Evolutionary conservation across 2,329 filamentous ascomycete species (phyloP), one percentile per base, ranked within the genome.

Genomic region (Penicillium sp.): DNA sequence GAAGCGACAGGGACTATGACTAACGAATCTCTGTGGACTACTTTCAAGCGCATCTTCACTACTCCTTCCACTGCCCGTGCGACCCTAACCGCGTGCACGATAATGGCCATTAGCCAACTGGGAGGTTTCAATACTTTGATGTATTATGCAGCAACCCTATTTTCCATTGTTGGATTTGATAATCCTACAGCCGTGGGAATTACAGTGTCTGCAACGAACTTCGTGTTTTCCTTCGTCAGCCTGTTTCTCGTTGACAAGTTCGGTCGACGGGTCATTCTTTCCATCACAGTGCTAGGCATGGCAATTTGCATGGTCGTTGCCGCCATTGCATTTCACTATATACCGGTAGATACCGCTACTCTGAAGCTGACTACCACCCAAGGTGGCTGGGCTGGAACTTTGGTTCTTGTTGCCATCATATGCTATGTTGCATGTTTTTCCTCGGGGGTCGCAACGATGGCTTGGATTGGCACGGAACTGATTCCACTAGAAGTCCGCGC

Each of bases 171-270:
- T 24, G 79, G 79, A 1, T 82, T 83, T 63, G 65, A 70, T 16
- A 79, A 82, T 48, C 76, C 80, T 0, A 73, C 77, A 0, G 78
- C 77, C 1, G 79, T 83, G 21, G 79, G 51, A 52, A 82, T 80
- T 18, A 62, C 80, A 18, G 63, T 67, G 4, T 62, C 59, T 2
- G 64, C 54, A 4, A 67, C 64, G 1, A 67, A 66, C 56, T 82
- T 80, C 57, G 59, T 82, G 51, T 79, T 82, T 54, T 79, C 77
- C 0, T 70, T 74, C 50, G 68, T 80, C 43, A 80, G 80, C 44
- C 65, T 81, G 1, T 63, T 75, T 45, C 61, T 79, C 22, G 74
- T 80, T 18, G 79, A 81, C 54, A 68, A 67, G 10, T 71, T 74
- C 22, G 78, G 79, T 0, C 72, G 78, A 21, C 71, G 79, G n/a